Evolutionary conservation across 208 protist species (phyloP).

Genomic region (Borovskyia barvae): DNA sequence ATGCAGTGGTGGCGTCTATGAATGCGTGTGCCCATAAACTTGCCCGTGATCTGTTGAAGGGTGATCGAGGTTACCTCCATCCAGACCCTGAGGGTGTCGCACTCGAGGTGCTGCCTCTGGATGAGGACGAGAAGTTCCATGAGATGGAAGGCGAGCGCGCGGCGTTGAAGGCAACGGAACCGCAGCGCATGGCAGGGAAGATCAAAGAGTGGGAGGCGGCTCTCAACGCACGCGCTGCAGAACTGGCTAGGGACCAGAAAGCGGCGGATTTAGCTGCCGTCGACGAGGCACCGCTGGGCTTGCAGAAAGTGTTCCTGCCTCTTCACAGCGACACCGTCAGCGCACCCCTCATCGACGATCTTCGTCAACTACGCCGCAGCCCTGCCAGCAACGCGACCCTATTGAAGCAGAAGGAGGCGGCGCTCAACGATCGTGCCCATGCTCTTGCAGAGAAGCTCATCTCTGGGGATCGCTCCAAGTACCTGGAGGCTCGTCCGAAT

Average conservation of each 20-base stretch:
- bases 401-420: slow-evolving; percentile 27
- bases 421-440: slow-evolving; percentile 45
- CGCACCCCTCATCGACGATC: slow-evolving; percentile 31
- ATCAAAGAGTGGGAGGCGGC: slow-evolving; percentile 35
- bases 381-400: slow-evolving; percentile 16
- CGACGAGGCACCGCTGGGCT: slow-evolving; percentile 35
- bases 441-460: slow-evolving; percentile 40
- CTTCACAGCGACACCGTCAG: slow-evolving; percentile 43
- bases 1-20: slow-evolving; percentile 27
- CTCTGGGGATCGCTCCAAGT: slow-evolving; percentile 30
- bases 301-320: slow-evolving; percentile 40
- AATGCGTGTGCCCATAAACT: slow-evolving; percentile 38
- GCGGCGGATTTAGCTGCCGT: slow-evolving; percentile 39
- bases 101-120: slow-evolving; percentile 53
- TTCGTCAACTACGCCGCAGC: slow-evolving; percentile 37
- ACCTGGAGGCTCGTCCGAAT: slow-evolving; percentile 45
- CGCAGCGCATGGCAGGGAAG: slow-evolving; percentile 27
- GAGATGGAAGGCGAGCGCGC: slow-evolving; percentile 49
- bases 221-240: slow-evolving; percentile 59
- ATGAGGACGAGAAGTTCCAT: slow-evolving; percentile 57
- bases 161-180: slow-evolving; percentile 42
- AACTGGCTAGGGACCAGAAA: slow-evolving; percentile 53
- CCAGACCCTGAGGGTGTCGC: slow-evolving; percentile 60
- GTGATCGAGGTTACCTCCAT: slow-evolving; percentile 56
- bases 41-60: slow-evolving; percentile 32